These are phyloP conservation scores for Venturiaceae sp. DNA, from an alignment of 2,329 filamentous ascomycete species.

Conservation along the genomic window DNA sequence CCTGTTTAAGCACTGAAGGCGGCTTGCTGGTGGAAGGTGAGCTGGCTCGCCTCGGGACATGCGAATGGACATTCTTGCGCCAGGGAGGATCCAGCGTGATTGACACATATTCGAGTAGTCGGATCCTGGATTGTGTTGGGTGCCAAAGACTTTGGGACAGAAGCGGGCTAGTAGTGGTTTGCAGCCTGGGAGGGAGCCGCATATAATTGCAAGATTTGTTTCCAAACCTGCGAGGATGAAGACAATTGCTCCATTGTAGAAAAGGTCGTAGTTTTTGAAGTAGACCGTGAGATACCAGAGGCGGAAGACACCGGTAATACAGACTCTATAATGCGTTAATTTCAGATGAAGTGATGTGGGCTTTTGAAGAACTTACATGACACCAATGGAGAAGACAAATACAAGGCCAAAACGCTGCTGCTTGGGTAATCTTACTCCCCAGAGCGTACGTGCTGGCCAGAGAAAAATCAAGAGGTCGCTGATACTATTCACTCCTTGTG, in stretches of 20 bases:
- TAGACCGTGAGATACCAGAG: conserved; percentile 20
- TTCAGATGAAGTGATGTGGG: too few species aligned
- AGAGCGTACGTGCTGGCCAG: conserved; percentile 20
- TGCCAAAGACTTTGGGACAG: conserved; percentile 18
- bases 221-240: conserved; percentile 20
- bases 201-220: conserved; percentile 19
- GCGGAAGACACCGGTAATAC: conserved; percentile 20
- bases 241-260: conserved; percentile 19
- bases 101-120: not conserved
- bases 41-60: not conserved
- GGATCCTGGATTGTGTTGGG: not conserved
- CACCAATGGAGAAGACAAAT: conserved; percentile 20
- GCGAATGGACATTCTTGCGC: not conserved
- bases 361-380: conserved; percentile 14
- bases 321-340: conserved; percentile 14
- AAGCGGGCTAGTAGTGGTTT: conserved; percentile 20
- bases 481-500: conserved; percentile 21
- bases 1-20: not conserved
- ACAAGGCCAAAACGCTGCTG: conserved; percentile 20
- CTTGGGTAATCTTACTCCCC: conserved; percentile 17
- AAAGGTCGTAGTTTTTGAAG: conserved; percentile 17
- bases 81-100: not conserved
- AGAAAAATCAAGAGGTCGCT: conserved; percentile 24
- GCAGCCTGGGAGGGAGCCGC: conserved; percentile 21
- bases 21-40: not conserved